Evolutionary conservation across 352 stramenopile genomes (phyloP), one percentile per base, ranked within the genome.

Genomic region (Globisporangium uncinulatum): DNA sequence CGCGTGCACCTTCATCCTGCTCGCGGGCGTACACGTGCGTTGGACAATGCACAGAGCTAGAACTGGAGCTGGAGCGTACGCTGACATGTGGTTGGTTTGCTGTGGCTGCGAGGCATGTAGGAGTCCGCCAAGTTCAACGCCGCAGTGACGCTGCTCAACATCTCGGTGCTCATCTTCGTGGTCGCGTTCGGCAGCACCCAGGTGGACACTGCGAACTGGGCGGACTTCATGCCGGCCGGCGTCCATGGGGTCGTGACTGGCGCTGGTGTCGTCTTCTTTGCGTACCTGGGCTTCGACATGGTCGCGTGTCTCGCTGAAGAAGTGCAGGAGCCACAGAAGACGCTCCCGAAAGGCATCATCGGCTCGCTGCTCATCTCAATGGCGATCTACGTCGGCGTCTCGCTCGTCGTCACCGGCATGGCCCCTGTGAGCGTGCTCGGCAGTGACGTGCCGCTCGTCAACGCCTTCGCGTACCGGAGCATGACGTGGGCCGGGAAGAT

Each of bases 251-350:
- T 98, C 32, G 89, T 98, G 67, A 88, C 81, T 14, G 86, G 82
- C 36, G 84, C 87, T 21, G 84, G 85, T 2, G 87, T 97, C 44
- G 89, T 96, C 20, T 98, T 96, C 66, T 97, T 98, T 49, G 78
- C 87, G 19, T 97, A 96, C 60, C 67, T 97, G 39, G 89, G 89
- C 34, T 98, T 98, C 67, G 92, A 98, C 59, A 97, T 97, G 87
- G 90, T 97, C 24, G 84, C 88, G 6, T 97, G 87, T 66, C 73
- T 97, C 24, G 88, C 87, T 0, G 91, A 97, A 62, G 92, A 98
- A 66, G 89, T 97, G 2, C 72, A 94, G 20, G 74, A 96, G 50
- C 91, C 91, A 4, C 88, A 97, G 59, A 76, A 68, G 24, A 96
- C 94, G 42, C 70, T 97, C 37, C 92, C 91, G 3, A 94, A 95